Percentiles rank a stretch among this genome's conserved stretches.
phyloP scores from a whole-genome alignment of 352 stramenopile genomes.

The Plasmopara muralis region DNA sequence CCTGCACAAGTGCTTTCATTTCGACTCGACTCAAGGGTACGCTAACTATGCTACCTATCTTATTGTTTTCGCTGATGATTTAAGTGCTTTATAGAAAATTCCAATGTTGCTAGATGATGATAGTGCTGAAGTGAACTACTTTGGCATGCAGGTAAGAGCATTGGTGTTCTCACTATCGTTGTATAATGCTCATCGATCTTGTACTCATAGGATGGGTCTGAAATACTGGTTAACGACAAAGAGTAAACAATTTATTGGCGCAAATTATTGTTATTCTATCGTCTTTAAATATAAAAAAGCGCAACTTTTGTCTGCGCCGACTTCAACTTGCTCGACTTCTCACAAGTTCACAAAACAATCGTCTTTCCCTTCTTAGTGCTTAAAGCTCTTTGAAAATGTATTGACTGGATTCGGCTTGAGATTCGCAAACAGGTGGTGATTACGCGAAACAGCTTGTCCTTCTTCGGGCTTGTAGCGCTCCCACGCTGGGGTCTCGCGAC shows the following conservation, averaged over 20 bases:
- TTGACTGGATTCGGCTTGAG: constrained; percentile 4
- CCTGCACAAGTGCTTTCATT: constrained; percentile 55
- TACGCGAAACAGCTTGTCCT: neutral
- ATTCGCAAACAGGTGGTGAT: neutral
- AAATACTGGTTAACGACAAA: constrained; percentile 63
- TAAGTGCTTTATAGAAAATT: constrained; percentile 38
- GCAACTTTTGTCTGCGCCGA: neutral
- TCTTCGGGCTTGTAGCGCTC: constrained; percentile 2
- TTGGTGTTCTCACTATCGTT: neutral
- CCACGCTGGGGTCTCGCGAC: constrained; percentile 1
- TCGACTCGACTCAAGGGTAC: constrained; percentile 45
- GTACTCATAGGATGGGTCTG: constrained; percentile 41
- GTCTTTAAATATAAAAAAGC: too few relatives aligned
- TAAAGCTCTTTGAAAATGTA: neutral
- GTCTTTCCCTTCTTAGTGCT: neutral
- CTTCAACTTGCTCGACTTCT: neutral
- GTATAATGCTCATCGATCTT: neutral
- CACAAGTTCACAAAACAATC: too few relatives aligned
- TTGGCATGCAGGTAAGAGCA: constrained; percentile 52
- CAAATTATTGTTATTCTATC: neutral
- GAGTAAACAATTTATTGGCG: constrained; percentile 9
- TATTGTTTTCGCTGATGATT: too few relatives aligned
- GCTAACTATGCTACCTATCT: neutral
- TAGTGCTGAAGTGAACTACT: constrained; percentile 60
- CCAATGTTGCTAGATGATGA: constrained; percentile 64